phyloP scores from a whole-genome alignment of 345 rosid species.

The Dimocarpus longan region DNA sequence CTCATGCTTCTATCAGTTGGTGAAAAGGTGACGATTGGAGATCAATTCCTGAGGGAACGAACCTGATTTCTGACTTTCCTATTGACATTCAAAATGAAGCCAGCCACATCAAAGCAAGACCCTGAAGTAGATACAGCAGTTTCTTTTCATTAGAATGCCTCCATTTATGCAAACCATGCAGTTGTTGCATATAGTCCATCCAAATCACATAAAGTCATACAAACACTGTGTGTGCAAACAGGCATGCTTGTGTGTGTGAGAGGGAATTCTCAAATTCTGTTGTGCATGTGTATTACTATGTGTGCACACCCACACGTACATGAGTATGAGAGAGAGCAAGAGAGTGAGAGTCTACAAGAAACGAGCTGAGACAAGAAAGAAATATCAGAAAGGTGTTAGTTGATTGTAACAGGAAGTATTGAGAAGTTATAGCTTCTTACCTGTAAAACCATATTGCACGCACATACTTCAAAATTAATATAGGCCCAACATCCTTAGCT shows the following conservation, averaged over 20 bases:
- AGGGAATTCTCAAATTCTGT: not conserved
- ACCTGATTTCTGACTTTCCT: not conserved
- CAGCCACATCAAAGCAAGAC: not conserved
- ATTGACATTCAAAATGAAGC: not conserved
- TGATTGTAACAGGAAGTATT: not conserved
- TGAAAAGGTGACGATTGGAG: not conserved
- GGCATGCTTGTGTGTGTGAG: not conserved
- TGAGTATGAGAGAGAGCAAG: not conserved
- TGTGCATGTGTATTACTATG: not conserved
- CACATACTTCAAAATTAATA: slow-evolving; percentile 40
- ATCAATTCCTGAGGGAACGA: not conserved
- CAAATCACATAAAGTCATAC: not conserved
- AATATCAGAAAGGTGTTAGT: not conserved
- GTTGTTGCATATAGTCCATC: not conserved
- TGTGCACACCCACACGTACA: no score
- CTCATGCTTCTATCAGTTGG: not conserved
- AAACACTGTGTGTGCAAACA: not conserved
- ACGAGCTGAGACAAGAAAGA: not conserved
- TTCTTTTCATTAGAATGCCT: not conserved
- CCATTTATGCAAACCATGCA: not conserved
- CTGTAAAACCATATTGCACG: slow-evolving; percentile 13
- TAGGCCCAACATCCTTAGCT: slow-evolving; percentile 90
- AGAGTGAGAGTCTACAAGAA: not conserved
- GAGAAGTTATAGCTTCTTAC: slow-evolving; percentile 30
- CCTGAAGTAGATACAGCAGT: slow-evolving; percentile 5